Conservation (phyloP, 2,329 filamentous ascomycete species). For the Pochonia chlamydosporia region DNA sequence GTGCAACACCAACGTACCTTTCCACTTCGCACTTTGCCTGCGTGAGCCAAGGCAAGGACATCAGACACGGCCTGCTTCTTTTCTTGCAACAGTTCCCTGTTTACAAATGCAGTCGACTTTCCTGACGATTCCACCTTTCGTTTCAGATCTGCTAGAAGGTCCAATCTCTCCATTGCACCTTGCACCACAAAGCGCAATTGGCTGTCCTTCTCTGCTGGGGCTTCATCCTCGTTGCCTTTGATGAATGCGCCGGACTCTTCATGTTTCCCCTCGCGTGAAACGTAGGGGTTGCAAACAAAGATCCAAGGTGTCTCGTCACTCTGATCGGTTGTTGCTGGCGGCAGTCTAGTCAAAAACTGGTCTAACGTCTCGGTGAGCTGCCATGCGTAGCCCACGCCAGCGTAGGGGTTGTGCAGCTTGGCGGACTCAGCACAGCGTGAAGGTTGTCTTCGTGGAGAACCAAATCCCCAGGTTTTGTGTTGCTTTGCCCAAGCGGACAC, state of each 20-base stretch:
- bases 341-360: conserved; percentile 62
- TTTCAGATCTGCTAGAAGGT: conserved; percentile 42
- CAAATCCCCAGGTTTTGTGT: conserved; percentile 3
- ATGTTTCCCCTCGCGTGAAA: conserved; percentile 27
- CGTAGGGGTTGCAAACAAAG: conserved; percentile 62
- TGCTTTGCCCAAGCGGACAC: conserved; percentile 34
- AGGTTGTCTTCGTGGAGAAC: conserved; percentile 2
- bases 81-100: conserved; percentile 43
- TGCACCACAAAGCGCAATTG: conserved; percentile 44
- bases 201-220: conserved; percentile 37
- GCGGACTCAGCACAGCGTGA: conserved; percentile 11
- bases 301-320: conserved; percentile 57
- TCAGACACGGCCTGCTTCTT: conserved; percentile 43
- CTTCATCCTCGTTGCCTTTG: conserved; percentile 44
- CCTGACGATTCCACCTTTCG: conserved; percentile 35
- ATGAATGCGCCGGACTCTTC: conserved; percentile 29
- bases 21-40: conserved; percentile 53
- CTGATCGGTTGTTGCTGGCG: conserved; percentile 55
- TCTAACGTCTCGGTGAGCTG: conserved; percentile 58
- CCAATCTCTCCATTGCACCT: conserved; percentile 45
- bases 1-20: conserved; percentile 48
- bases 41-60: conserved; percentile 56
- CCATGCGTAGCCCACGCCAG: conserved; percentile 49
- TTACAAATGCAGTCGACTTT: conserved; percentile 28
- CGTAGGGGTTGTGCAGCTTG: conserved; percentile 52